Evolutionary conservation across 2,329 filamentous ascomycete genomes (phyloP).

Genomic region (Verticillium albo-atrum): DNA sequence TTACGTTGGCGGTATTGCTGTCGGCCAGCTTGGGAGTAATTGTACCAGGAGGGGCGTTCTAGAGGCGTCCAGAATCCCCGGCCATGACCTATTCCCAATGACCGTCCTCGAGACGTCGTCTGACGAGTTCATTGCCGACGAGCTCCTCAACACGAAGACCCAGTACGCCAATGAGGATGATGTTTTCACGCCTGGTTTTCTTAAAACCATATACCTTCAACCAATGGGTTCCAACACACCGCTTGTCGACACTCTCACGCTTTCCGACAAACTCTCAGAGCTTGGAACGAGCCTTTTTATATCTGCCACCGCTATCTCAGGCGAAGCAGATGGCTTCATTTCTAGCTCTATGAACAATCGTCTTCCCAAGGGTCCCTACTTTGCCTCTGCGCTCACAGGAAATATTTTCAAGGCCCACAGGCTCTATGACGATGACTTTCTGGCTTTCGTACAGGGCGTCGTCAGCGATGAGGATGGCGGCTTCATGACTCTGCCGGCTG

Average conservation of each 20-base stretch:
- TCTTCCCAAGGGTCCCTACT: conserved; percentile 6
- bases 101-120: conserved; percentile 1
- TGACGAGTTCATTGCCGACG: not conserved
- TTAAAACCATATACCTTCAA: not conserved
- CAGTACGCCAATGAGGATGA: conserved; percentile 14
- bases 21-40: conserved; percentile 3
- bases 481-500: not conserved
- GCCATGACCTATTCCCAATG: conserved; percentile 4
- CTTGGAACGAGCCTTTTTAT: conserved; percentile 14
- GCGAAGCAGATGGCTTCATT: not conserved
- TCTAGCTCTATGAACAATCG: not conserved
- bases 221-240: too few relatives aligned
- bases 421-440: conserved; percentile 8
- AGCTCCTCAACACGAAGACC: not conserved
- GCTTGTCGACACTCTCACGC: too few relatives aligned
- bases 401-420: conserved; percentile 10
- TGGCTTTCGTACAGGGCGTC: conserved; percentile 4
- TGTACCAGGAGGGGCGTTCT: not conserved
- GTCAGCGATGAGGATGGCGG: not conserved
- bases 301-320: not conserved
- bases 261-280: too few relatives aligned
- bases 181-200: conserved; percentile 20
- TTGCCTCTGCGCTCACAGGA: not conserved
- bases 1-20: conserved; percentile 2
- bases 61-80: not conserved